phyloP scores from a whole-genome alignment of 257 asterid genomes.

The Nyctanthes arbortristis region DNA sequence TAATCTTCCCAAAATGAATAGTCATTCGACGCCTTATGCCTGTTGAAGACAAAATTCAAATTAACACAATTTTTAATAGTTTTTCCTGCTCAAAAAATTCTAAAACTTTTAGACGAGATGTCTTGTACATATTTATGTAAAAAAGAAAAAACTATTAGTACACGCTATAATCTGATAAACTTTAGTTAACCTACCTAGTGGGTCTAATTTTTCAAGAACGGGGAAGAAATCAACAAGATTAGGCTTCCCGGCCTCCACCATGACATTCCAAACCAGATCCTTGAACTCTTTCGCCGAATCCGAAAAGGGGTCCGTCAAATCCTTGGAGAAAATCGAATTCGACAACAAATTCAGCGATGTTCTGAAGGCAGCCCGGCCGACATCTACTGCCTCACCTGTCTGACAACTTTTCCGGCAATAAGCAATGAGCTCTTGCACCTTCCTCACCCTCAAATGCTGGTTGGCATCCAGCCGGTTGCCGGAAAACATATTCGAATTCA shows the following conservation, averaged over 20 bases:
- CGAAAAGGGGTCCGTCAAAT: slow-evolving; percentile 47
- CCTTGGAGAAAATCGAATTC: slow-evolving; percentile 51
- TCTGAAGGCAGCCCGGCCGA: slow-evolving; percentile 55
- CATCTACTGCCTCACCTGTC: slow-evolving; percentile 45
- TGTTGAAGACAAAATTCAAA: neutral
- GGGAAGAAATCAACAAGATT: slow-evolving; percentile 67
- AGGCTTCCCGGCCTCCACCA: slow-evolving; percentile 65
- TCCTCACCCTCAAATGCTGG: slow-evolving; percentile 48
- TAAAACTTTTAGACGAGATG: too few relatives aligned
- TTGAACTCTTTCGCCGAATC: slow-evolving; percentile 64
- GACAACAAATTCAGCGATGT: slow-evolving; percentile 55
- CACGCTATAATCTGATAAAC: too few relatives aligned
- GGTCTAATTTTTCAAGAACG: slow-evolving; percentile 43
- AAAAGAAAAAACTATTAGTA: too few relatives aligned
- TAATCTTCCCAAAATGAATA: slow-evolving; percentile 30
- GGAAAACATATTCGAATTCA: slow-evolving; percentile 63
- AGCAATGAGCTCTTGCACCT: slow-evolving; percentile 60
- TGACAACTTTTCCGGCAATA: slow-evolving; percentile 44
- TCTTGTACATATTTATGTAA: too few relatives aligned
- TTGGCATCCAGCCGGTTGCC: slow-evolving; percentile 61
- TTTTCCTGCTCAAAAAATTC: too few relatives aligned
- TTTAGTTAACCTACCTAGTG: too few relatives aligned
- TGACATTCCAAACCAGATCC: slow-evolving; percentile 47
- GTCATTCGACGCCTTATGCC: slow-evolving; percentile 51
- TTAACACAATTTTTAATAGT: neutral